A percentile compares a stretch with the other conserved stretches of the same genome.
Evolutionary conservation across 2,329 filamentous ascomycete genomes (phyloP).

Genomic region (Elsinoe australis): DNA sequence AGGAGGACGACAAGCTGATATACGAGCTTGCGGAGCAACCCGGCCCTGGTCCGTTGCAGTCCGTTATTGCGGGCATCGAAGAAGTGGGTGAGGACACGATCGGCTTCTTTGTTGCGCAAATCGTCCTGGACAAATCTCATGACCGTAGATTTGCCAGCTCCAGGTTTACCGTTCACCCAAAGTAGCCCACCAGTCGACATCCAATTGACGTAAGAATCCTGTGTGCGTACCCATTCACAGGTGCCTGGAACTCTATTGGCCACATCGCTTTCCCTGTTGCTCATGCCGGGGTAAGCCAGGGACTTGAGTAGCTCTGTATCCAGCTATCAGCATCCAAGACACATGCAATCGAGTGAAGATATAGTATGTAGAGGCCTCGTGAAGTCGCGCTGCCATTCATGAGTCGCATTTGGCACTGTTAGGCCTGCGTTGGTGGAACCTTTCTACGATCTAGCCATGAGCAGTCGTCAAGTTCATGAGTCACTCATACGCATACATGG

Average conservation of each 20-base stretch:
- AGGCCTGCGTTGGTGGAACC: too few species aligned
- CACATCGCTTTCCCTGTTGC: neutral
- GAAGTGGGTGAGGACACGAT: neutral
- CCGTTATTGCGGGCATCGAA: neutral
- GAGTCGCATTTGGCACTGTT: too few species aligned
- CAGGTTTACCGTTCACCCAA: slow-evolving; percentile 14
- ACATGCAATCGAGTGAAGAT: too few species aligned
- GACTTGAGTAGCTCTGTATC: too few species aligned
- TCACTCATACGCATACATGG: too few species aligned
- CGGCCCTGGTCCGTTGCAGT: slow-evolving; percentile 1
- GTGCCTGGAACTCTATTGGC: slow-evolving; percentile 1
- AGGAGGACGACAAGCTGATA: neutral
- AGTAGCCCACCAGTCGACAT: neutral
- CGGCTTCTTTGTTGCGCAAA: neutral
- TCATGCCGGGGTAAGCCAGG: neutral
- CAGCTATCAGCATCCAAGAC: too few species aligned
- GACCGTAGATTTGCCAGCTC: slow-evolving; percentile 13
- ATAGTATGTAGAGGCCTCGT: too few species aligned
- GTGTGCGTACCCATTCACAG: slow-evolving; percentile 6
- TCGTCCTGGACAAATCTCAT: slow-evolving; percentile 9
- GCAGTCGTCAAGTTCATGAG: too few species aligned
- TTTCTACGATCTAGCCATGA: too few species aligned
- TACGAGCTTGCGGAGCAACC: neutral
- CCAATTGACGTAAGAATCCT: neutral
- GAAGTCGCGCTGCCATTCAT: too few species aligned